Percentiles rank a stretch among this genome's conserved stretches.
phyloP scores from a whole-genome alignment of 106 monocot genomes.

The Dendrobium nobile region DNA sequence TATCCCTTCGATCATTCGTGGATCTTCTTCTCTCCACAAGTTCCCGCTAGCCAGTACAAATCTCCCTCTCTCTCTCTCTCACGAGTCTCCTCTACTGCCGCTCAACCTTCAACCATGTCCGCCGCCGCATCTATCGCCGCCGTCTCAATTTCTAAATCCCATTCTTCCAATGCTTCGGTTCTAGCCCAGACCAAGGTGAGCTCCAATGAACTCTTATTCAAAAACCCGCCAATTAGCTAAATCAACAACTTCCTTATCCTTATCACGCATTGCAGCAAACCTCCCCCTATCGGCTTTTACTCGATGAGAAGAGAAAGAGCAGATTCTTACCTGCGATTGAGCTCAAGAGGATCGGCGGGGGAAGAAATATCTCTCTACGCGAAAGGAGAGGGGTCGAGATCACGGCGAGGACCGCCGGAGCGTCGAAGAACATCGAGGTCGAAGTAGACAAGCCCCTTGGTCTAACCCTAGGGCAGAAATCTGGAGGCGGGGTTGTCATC shows the following conservation, averaged over 20 bases:
- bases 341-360: conserved; percentile 5
- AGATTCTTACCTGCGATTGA: conserved; percentile 17
- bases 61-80: not conserved
- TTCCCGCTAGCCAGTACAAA: not conserved
- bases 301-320: conserved; percentile 29
- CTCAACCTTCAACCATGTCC: conserved; percentile 21
- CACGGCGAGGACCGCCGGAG: conserved; percentile 56
- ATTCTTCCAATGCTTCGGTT: not conserved
- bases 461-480: conserved; percentile 76
- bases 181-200: conserved; percentile 16
- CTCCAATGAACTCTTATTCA: not conserved
- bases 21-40: not conserved
- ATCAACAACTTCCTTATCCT: not conserved
- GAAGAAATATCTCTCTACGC: conserved; percentile 7
- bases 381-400: conserved; percentile 44
- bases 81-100: not conserved
- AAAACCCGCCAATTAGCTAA: not conserved
- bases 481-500: conserved; percentile 77
- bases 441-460: conserved; percentile 97
- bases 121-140: conserved; percentile 10
- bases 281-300: conserved; percentile 39
- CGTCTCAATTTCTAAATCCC: conserved; percentile 13
- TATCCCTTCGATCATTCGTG: not conserved
- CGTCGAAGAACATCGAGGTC: conserved; percentile 84
- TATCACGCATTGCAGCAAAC: conserved; percentile 33